phyloP scores from a whole-genome alignment of 805 yeast genomes.

The Wickerhamiella slavikovae region DNA sequence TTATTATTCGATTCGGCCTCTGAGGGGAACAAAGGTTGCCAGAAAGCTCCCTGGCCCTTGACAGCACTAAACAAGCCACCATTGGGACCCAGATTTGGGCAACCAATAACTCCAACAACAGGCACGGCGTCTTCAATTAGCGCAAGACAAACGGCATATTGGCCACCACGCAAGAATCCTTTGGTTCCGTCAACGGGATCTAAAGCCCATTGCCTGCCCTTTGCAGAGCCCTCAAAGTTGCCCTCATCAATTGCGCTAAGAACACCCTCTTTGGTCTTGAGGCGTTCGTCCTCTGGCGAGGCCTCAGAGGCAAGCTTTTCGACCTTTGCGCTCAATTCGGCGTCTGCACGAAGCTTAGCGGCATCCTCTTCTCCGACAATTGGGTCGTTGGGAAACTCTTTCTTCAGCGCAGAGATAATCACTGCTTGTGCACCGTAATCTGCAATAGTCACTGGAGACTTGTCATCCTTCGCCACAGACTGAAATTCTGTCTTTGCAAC shows the following conservation, averaged over 20 bases:
- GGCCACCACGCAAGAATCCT: constrained; percentile 90
- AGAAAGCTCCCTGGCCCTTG: constrained; percentile 45
- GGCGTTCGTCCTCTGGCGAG: constrained; percentile 18
- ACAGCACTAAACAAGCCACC: constrained; percentile 70
- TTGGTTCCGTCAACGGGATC: constrained; percentile 98
- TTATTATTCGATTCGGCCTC: constrained; percentile 12
- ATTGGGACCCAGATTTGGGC: constrained; percentile 59
- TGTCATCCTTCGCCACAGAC: constrained; percentile 54
- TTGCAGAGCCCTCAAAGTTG: constrained; percentile 52
- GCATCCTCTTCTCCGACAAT: constrained; percentile 94
- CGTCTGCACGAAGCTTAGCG: constrained; percentile 33
- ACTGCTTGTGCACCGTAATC: constrained; percentile 94
- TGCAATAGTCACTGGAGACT: constrained; percentile 86
- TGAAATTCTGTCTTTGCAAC: constrained; percentile 16
- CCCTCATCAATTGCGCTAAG: constrained; percentile 60
- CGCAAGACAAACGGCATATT: constrained; percentile 89
- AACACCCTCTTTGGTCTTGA: constrained; percentile 26
- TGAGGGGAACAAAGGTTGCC: constrained; percentile 21
- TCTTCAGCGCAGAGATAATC: constrained; percentile 60
- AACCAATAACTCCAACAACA: constrained; percentile 82
- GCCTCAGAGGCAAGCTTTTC: constrained; percentile 35
- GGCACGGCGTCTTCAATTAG: constrained; percentile 71
- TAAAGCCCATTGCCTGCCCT: constrained; percentile 84
- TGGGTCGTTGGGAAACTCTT: constrained; percentile 65
- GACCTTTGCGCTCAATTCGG: constrained; percentile 31